A percentile compares a stretch with the other conserved stretches of the same genome.
Evolutionary conservation across 805 yeast species (phyloP).

Genomic region (Debaryomyces castellii): DNA sequence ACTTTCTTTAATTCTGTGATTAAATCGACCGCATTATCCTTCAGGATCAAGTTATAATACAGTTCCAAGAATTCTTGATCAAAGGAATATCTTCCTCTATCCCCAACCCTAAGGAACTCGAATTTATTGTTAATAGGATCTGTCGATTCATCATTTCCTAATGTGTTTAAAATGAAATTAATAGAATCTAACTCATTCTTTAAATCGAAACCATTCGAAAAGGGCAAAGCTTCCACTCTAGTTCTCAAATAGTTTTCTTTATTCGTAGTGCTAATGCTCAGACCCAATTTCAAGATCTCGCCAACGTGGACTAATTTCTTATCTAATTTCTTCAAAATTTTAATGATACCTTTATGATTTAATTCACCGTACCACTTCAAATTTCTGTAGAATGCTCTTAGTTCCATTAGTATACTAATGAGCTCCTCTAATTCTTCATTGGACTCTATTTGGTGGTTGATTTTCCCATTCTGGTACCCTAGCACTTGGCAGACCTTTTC

Average conservation of each 20-base stretch:
- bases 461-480: slow-evolving; percentile 23
- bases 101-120: slow-evolving; percentile 22
- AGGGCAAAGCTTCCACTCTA: slow-evolving; percentile 70
- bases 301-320: slow-evolving; percentile 53
- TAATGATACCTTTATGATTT: slow-evolving; percentile 84
- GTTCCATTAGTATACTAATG: slow-evolving; percentile 61
- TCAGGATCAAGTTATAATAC: slow-evolving; percentile 21
- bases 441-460: slow-evolving; percentile 33
- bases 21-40: slow-evolving; percentile 47
- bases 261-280: slow-evolving; percentile 30
- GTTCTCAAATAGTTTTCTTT: slow-evolving; percentile 50
- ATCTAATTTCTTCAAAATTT: slow-evolving; percentile 87
- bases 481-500: slow-evolving; percentile 41
- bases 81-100: slow-evolving; percentile 21
- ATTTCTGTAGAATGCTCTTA: slow-evolving; percentile 74
- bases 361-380: slow-evolving; percentile 93
- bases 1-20: slow-evolving; percentile 37
- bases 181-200: slow-evolving; percentile 51
- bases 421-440: slow-evolving; percentile 43
- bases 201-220: slow-evolving; percentile 70
- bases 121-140: slow-evolving; percentile 8
- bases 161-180: slow-evolving; percentile 49
- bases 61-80: slow-evolving; percentile 22
- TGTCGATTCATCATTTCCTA: slow-evolving; percentile 36
- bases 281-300: slow-evolving; percentile 15